Conservation (phyloP, 352 stramenopile genomes). For the Saprolegnia diclina region DNA sequence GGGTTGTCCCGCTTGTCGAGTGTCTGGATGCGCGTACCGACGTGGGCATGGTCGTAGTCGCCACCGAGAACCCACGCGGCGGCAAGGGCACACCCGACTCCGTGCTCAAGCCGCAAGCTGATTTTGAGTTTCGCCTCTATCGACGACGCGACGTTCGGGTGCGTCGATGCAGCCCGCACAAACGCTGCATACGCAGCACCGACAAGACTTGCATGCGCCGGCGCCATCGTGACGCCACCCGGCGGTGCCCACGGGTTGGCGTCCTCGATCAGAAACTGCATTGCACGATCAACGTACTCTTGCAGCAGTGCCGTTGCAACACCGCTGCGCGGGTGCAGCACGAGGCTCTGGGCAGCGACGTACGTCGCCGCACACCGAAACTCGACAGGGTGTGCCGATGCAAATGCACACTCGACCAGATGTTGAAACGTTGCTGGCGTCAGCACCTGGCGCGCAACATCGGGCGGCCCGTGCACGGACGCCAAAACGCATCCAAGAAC, state of each 20-base stretch:
- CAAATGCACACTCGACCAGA: slow-evolving; percentile 1
- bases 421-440: not conserved
- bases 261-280: slow-evolving; percentile 33
- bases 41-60: slow-evolving; percentile 39
- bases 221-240: slow-evolving; percentile 28
- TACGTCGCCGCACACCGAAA: slow-evolving; percentile 1
- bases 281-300: not conserved
- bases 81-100: slow-evolving; percentile 38
- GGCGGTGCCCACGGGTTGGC: slow-evolving; percentile 35
- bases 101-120: slow-evolving; percentile 17
- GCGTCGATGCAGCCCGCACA: slow-evolving; percentile 30
- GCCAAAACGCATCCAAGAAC: not conserved
- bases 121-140: not conserved
- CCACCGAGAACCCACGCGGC: slow-evolving; percentile 41
- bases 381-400: not conserved
- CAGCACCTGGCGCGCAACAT: not conserved
- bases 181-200: slow-evolving; percentile 45
- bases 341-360: not conserved
- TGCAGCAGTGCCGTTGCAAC: not conserved
- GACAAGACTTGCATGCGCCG: slow-evolving; percentile 39
- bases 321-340: not conserved
- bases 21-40: slow-evolving; percentile 59
- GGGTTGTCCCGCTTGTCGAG: slow-evolving; percentile 66
- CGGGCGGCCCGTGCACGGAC: not conserved
- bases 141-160: not conserved